These are phyloP conservation scores for Dentipellis fragilis DNA, from an alignment of 768 basidiomycete species.

Conservation along the genomic window DNA sequence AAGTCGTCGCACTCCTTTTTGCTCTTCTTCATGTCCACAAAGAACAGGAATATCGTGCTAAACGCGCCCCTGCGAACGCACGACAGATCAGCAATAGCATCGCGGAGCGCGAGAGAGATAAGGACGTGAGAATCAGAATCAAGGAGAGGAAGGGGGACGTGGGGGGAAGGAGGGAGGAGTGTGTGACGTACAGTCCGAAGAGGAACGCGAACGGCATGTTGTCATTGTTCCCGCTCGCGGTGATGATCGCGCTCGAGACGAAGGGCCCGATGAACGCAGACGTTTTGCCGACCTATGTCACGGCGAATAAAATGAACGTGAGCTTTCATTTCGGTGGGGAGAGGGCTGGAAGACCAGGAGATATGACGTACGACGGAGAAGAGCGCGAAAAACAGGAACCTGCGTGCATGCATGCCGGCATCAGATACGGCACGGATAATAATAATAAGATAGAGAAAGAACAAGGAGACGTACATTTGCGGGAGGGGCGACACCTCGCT, in stretches of 20 bases:
- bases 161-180: not conserved
- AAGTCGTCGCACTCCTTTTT: conserved; percentile 54
- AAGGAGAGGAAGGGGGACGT: not conserved
- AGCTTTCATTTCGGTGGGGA: not conserved
- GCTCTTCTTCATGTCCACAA: conserved; percentile 59
- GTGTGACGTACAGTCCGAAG: conserved; percentile 45
- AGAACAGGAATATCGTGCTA: conserved; percentile 49
- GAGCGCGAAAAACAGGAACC: conserved; percentile 69
- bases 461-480: conserved; percentile 43
- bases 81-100: too few species aligned
- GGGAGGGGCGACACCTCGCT: conserved; percentile 65
- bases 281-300: conserved; percentile 52
- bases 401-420: conserved; percentile 5
- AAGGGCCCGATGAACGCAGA: conserved; percentile 71
- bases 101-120: too few species aligned
- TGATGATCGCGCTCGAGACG: conserved; percentile 67
- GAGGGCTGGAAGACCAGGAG: not conserved
- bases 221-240: conserved; percentile 54
- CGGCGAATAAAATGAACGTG: not conserved
- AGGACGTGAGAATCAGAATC: not conserved
- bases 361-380: conserved; percentile 47
- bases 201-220: conserved; percentile 73
- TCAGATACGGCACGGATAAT: not conserved
- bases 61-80: conserved; percentile 31
- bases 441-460: not conserved